Evolutionary conservation across 2,329 filamentous ascomycete genomes (phyloP), one percentile per base, ranked within the genome.

Genomic region (Zelopaecilomyces penicillatus): DNA sequence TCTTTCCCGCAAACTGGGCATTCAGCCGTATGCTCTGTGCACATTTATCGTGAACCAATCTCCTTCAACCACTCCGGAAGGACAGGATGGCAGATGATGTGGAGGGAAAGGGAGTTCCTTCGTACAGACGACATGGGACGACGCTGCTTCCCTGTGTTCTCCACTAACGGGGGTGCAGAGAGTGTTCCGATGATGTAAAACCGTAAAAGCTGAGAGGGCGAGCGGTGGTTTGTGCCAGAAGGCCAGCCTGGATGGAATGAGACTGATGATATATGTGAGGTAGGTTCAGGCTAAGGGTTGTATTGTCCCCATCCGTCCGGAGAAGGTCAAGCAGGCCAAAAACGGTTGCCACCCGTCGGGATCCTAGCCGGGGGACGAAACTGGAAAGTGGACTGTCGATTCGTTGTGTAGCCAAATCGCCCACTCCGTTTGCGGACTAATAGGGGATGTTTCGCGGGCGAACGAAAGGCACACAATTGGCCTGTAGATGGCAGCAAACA

Each of bases 1-100:
- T 69, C 65, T 64, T 76, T 78, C 67, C 75, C 69, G 68, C 76
- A 80, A 57, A 74, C 75, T 66, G 70, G 72, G 69, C 76, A 80
- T 60, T 69, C 64, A 57, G 72, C 70, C 54, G 65, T 70, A 64
- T 78, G 64, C 72, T 76, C 74, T 61, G 64, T 71, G 69, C 76
- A 80, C 76, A 80, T 80, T 70, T 76, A 78, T 60, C 57, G 54
- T 57, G 54, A 66, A 40, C 34, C 36, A 43, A 19, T 37, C 46
- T 54, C 41, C 45, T 52, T 51, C 47, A 50, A 51, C 45, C 48
- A 42, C 36, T 41, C 48, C 46, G 41, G 46, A 42, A 45, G 46
- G 46, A 42, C 38, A 48, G 45, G 44, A 47, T 38, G 46, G 42
- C 46, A 33, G 35, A 43, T 45, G 49, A 42, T 43, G 40, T 48